Conservation (phyloP, 495 filamentous ascomycete genomes). For the Poronia punctata region DNA sequence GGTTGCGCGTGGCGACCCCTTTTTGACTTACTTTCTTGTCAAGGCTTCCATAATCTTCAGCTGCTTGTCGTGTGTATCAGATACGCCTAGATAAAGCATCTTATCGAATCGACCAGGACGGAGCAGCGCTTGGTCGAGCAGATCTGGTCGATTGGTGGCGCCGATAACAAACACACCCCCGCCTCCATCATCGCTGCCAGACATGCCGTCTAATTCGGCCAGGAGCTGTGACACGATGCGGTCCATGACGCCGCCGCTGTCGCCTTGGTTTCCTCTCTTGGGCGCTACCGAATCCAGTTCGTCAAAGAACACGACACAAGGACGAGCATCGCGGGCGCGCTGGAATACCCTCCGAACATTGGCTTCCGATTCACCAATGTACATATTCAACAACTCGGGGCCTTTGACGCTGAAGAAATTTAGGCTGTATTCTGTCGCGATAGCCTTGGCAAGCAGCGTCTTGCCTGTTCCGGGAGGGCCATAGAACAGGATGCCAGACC, state of each 20-base stretch:
- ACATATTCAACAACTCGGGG: slow-evolving; percentile 97
- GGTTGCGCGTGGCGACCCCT: too few relatives aligned
- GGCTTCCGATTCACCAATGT: slow-evolving; percentile 97
- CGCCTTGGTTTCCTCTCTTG: slow-evolving; percentile 95
- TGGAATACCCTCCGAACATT: slow-evolving; percentile 96
- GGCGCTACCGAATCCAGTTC: slow-evolving; percentile 96
- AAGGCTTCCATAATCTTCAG: slow-evolving; percentile 88
- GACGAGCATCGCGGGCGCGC: slow-evolving; percentile 85
- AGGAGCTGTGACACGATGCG: slow-evolving; percentile 93
- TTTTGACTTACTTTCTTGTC: slow-evolving; percentile 69
- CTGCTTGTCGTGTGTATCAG: slow-evolving; percentile 95
- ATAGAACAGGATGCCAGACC: slow-evolving; percentile 95
- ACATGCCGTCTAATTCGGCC: slow-evolving; percentile 96
- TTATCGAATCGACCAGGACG: slow-evolving; percentile 95
- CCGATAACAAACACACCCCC: slow-evolving; percentile 97
- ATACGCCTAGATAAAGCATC: slow-evolving; percentile 96
- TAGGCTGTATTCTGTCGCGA: slow-evolving; percentile 94
- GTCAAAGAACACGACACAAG: slow-evolving; percentile 98
- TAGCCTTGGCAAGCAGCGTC: slow-evolving; percentile 92
- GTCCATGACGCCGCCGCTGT: slow-evolving; percentile 98
- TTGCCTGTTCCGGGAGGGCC: slow-evolving; percentile 96
- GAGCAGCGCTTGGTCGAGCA: slow-evolving; percentile 85
- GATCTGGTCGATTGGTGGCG: slow-evolving; percentile 89
- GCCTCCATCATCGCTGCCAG: slow-evolving; percentile 71
- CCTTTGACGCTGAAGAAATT: slow-evolving; percentile 99